Percentiles rank a stretch among this genome's conserved stretches.
Conservation (phyloP, 169 alveolate species). For the Plasmodium knowlesi region DNA sequence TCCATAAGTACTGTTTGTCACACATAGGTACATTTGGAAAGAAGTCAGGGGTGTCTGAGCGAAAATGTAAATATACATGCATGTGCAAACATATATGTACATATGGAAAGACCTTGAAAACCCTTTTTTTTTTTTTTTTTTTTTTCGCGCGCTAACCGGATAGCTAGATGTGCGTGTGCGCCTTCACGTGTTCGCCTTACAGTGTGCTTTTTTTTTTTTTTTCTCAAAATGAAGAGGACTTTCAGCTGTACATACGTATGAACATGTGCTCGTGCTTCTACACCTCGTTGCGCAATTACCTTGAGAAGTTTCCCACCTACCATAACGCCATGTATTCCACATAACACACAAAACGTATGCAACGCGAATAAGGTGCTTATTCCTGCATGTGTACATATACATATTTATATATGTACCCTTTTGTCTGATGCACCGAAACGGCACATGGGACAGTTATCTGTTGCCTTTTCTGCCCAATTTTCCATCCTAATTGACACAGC, state of each 20-base stretch:
- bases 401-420: background rate
- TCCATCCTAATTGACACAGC: background rate
- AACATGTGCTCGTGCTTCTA: background rate
- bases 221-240: background rate
- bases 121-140: background rate
- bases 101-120: background rate
- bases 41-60: slow-evolving; percentile 3
- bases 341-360: background rate
- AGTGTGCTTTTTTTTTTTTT: background rate
- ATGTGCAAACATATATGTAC: background rate
- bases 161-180: background rate
- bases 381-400: background rate
- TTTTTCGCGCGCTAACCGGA: background rate
- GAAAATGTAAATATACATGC: background rate
- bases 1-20: background rate
- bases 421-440: background rate
- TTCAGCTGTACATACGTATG: background rate
- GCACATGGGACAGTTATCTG: background rate
- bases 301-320: background rate
- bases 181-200: background rate
- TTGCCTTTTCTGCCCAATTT: background rate
- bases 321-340: background rate
- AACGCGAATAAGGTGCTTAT: too few relatives aligned
- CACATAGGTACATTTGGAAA: background rate
- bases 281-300: background rate